phyloP scores from a whole-genome alignment of 2,329 filamentous ascomycete species.

The Venturia aucupariae region DNA sequence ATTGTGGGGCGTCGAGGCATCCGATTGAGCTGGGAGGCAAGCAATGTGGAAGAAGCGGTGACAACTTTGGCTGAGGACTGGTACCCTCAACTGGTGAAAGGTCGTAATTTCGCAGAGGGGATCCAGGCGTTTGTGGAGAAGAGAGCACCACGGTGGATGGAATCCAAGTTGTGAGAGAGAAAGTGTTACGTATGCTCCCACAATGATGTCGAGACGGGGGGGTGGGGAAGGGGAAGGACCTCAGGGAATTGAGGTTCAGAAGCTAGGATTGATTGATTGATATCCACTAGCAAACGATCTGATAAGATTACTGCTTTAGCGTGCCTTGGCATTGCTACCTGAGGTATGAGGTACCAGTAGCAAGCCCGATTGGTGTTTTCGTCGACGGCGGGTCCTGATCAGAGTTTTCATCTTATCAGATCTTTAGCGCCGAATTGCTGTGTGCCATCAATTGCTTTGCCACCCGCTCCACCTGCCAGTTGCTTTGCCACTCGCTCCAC shows the following conservation, averaged over 20 bases:
- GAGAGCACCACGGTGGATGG: constrained; percentile 57
- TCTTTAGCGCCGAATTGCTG: neutral
- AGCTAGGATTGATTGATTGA: neutral
- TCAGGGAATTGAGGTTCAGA: neutral
- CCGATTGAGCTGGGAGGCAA: constrained; percentile 18
- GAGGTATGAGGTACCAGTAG: too few relatives aligned
- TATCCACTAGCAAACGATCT: neutral
- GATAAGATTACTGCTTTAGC: constrained; percentile 5
- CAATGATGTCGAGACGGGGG: neutral
- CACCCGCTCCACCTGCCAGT: neutral
- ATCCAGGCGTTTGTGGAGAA: constrained; percentile 69
- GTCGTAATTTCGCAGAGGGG: constrained; percentile 67
- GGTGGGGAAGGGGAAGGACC: too few relatives aligned
- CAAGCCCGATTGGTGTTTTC: too few relatives aligned
- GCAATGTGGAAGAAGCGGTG: constrained; percentile 17
- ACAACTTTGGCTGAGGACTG: constrained; percentile 49
- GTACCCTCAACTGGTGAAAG: constrained; percentile 51
- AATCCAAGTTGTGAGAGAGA: constrained; percentile 27
- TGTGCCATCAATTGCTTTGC: neutral
- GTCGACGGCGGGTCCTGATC: neutral
- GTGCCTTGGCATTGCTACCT: neutral
- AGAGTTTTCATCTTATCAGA: constrained; percentile 14
- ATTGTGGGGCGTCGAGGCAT: constrained; percentile 19
- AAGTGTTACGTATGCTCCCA: neutral
- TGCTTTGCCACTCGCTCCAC: neutral